These are phyloP conservation scores for Elaphomyces granulatus DNA, from an alignment of 495 filamentous ascomycete species.

Conservation along the genomic window DNA sequence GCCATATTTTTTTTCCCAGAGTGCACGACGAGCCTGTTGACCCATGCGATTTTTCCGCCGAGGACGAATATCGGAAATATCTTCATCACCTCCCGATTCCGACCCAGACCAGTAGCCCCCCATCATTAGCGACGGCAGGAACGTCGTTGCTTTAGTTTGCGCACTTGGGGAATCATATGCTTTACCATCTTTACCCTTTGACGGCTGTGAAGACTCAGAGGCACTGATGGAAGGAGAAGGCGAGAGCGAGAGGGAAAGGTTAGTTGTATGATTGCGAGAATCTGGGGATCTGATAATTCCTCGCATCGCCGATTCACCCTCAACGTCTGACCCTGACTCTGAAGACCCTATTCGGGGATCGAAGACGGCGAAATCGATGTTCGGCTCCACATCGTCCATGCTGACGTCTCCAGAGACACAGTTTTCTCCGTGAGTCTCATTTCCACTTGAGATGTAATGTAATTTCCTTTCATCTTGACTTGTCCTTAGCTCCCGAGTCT, in stretches of 20 bases:
- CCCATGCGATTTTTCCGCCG: constrained; percentile 72
- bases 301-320: constrained; percentile 19
- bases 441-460: constrained; percentile 8
- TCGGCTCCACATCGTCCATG: constrained; percentile 20
- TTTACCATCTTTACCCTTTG: constrained; percentile 22
- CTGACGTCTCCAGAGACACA: neutral
- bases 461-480: constrained; percentile 8
- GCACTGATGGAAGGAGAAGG: constrained; percentile 16
- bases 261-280: constrained; percentile 12
- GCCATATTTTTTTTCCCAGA: constrained; percentile 91
- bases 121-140: constrained; percentile 74
- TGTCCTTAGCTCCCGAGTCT: constrained; percentile 3
- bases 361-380: constrained; percentile 33
- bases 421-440: constrained; percentile 4
- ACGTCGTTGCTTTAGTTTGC: constrained; percentile 49
- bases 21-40: constrained; percentile 67
- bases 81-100: constrained; percentile 43
- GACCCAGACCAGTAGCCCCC: constrained; percentile 88
- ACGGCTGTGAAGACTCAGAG: constrained; percentile 22
- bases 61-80: constrained; percentile 21
- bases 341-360: constrained; percentile 41
- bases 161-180: constrained; percentile 18
- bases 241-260: constrained; percentile 27
- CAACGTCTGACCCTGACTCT: constrained; percentile 29
- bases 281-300: constrained; percentile 5